phyloP scores from a whole-genome alignment of 225 moss, liverwort and hornwort genomes.

The Physcomitrium patens region DNA sequence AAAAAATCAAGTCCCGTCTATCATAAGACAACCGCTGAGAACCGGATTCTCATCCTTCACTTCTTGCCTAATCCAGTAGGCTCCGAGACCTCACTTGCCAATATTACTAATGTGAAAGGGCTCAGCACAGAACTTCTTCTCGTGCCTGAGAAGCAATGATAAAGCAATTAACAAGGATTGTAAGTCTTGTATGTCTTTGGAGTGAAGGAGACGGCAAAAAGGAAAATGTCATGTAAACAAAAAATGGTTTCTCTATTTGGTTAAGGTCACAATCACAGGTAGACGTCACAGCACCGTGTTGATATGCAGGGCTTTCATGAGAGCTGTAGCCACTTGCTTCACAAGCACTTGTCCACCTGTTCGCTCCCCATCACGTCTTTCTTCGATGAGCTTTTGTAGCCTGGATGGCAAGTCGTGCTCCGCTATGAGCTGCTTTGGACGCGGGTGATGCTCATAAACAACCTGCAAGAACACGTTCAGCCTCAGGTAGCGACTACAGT shows the following conservation, averaged over 20 bases:
- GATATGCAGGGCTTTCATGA: constrained; percentile 89
- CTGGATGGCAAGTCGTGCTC: constrained; percentile 85
- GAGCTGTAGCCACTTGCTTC: constrained; percentile 93
- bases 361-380: constrained; percentile 88
- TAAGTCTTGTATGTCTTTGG: constrained; percentile 23
- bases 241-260: constrained; percentile 24
- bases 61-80: neutral
- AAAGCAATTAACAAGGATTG: constrained; percentile 38
- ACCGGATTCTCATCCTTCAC: neutral
- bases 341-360: constrained; percentile 96
- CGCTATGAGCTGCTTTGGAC: constrained; percentile 96
- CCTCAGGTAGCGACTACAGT: neutral
- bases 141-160: constrained; percentile 32
- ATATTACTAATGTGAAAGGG: constrained; percentile 17
- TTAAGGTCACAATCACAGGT: neutral
- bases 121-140: constrained; percentile 34
- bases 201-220: constrained; percentile 23
- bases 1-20: neutral
- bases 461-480: constrained; percentile 54
- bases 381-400: constrained; percentile 83
- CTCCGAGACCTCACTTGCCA: constrained; percentile 26
- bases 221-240: constrained; percentile 24
- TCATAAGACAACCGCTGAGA: neutral
- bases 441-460: constrained; percentile 95
- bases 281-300: constrained; percentile 80